Evolutionary conservation across 2,329 filamentous ascomycete species (phyloP).

Genomic region (Aspergillus awamori): DNA sequence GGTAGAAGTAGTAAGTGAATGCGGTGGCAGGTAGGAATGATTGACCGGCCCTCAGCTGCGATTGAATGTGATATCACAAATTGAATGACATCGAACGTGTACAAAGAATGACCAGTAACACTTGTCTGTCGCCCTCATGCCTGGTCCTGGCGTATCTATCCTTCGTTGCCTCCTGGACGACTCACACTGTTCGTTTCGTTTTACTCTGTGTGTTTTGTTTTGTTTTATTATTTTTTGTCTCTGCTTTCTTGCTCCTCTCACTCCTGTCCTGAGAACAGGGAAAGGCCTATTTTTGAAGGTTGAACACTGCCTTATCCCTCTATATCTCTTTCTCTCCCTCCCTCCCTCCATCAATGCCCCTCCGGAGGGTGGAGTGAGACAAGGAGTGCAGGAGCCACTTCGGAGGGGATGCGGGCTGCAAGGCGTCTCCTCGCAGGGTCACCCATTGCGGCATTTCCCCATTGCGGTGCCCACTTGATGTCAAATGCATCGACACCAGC

Average conservation of each 20-base stretch:
- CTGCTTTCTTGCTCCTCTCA: constrained; percentile 2
- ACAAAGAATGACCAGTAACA: constrained; percentile 4
- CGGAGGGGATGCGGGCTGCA: constrained; percentile 17
- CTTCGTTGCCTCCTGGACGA: constrained; percentile 4
- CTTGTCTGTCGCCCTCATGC: not conserved
- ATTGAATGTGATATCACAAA: constrained; percentile 6
- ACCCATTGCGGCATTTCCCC: not conserved
- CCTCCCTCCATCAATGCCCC: not conserved
- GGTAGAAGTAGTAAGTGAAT: constrained; percentile 7
- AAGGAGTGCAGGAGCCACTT: constrained; percentile 12
- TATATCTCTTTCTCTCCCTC: not conserved
- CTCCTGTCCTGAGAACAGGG: constrained; percentile 16
- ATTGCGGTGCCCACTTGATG: not conserved
- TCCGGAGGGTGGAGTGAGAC: constrained; percentile 11
- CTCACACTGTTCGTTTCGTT: too few species aligned
- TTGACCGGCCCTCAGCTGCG: not conserved
- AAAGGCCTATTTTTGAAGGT: constrained; percentile 17
- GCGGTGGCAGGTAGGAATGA: constrained; percentile 8
- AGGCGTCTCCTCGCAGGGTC: constrained; percentile 9
- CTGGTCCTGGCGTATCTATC: not conserved
- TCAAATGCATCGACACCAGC: not conserved
- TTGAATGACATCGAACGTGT: constrained; percentile 1
- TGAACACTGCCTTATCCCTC: not conserved
- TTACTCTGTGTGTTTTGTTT: too few species aligned
- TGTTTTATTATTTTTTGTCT: not conserved